Percentiles rank a stretch among this genome's conserved stretches.
Evolutionary conservation across 352 stramenopile species (phyloP).

Genomic region (Lagenidium giganteum): DNA sequence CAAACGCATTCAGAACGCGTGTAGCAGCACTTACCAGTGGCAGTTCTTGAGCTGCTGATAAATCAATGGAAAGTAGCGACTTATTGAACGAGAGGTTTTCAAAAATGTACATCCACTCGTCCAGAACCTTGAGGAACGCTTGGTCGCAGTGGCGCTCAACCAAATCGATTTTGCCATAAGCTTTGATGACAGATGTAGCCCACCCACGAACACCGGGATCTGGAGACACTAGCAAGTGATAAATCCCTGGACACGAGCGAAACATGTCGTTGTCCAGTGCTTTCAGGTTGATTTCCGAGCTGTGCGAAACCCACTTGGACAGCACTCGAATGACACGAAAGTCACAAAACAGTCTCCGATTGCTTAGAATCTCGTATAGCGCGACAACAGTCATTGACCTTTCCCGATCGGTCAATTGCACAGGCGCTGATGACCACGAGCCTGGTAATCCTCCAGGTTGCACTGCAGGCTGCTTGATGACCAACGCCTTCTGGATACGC

Average conservation of each 20-base stretch:
- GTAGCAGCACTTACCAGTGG: constrained; percentile 33
- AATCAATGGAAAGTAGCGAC: constrained; percentile 52
- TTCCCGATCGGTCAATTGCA: constrained; percentile 10
- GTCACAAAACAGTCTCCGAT: constrained; percentile 74
- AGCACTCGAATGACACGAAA: constrained; percentile 75
- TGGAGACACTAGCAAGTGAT: constrained; percentile 71
- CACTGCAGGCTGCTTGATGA: constrained; percentile 1
- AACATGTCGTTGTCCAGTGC: constrained; percentile 40
- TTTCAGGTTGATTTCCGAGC: constrained; percentile 25
- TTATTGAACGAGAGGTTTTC: constrained; percentile 77
- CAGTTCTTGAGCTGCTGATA: constrained; percentile 70
- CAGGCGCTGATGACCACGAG: not conserved
- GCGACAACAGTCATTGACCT: constrained; percentile 30
- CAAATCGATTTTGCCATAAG: constrained; percentile 58
- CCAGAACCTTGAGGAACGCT: constrained; percentile 61
- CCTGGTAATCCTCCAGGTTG: not conserved
- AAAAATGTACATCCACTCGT: constrained; percentile 87
- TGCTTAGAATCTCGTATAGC: constrained; percentile 76
- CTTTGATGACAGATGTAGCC: constrained; percentile 46
- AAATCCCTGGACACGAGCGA: constrained; percentile 59
- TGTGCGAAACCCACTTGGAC: constrained; percentile 53
- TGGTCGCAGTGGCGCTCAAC: constrained; percentile 37
- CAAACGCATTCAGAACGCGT: not conserved
- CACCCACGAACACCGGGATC: constrained; percentile 72
- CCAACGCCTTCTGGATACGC: constrained; percentile 53